Evolutionary conservation across 345 rosid species (phyloP).

Genomic region (Hypericum androsaemum): DNA sequence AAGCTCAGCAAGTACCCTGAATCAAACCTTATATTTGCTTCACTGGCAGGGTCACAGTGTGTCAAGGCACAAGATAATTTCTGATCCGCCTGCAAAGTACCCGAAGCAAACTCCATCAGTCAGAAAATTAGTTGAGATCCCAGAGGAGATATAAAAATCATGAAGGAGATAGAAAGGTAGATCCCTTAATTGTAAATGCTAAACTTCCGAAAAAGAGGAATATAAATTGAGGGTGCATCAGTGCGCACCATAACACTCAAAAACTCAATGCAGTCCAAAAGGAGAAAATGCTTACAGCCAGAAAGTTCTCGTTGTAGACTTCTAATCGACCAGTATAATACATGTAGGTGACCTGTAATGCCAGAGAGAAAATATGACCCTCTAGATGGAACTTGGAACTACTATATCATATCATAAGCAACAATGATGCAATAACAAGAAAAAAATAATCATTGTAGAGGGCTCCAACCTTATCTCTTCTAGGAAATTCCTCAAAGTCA

Average conservation of each 20-base stretch:
- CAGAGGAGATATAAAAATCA: not conserved
- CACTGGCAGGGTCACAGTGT: conserved; percentile 57
- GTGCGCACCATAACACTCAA: not conserved
- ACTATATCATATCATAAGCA: not conserved
- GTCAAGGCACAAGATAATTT: conserved; percentile 79
- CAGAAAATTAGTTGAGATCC: not conserved
- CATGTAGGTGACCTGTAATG: conserved; percentile 87
- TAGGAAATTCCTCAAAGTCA: conserved; percentile 94
- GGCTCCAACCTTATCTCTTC: conserved; percentile 62
- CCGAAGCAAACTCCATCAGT: not conserved
- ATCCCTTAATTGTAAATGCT: too few relatives aligned
- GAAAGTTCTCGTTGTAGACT: conserved; percentile 94
- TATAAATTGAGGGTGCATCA: too few relatives aligned
- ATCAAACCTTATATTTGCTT: conserved; percentile 73
- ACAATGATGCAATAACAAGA: not conserved
- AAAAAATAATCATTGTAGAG: conserved; percentile 1
- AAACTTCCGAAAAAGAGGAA: too few relatives aligned
- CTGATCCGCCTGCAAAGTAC: conserved; percentile 68
- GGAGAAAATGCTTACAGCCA: conserved; percentile 49
- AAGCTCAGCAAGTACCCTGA: conserved; percentile 16
- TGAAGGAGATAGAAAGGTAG: too few relatives aligned
- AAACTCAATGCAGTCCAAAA: not conserved
- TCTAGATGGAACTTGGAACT: not conserved
- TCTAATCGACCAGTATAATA: conserved; percentile 97
- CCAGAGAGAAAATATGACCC: conserved; percentile 8